Evolutionary conservation across 1,284 basidiomycete species (phyloP).

Genomic region (Moniliella sp.): DNA sequence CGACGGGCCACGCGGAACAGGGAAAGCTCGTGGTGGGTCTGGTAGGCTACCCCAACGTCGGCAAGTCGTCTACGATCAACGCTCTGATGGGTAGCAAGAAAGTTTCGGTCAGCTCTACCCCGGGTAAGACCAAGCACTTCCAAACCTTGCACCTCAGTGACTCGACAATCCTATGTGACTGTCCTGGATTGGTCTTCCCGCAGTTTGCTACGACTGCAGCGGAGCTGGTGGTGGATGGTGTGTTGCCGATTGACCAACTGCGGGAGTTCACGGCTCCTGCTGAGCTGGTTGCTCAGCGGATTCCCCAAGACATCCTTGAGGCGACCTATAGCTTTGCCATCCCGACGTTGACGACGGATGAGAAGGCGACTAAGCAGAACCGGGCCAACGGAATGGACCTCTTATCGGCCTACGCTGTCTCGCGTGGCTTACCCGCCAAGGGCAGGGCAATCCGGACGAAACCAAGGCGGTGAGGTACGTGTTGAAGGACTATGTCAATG

Average conservation of each 20-base stretch:
- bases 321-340: slow-evolving; percentile 70
- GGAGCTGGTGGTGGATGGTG: slow-evolving; percentile 84
- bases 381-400: too few relatives aligned
- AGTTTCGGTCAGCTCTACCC: slow-evolving; percentile 30
- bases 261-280: slow-evolving; percentile 75
- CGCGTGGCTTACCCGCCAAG: slow-evolving; percentile 70
- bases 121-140: slow-evolving; percentile 90
- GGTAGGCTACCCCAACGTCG: slow-evolving; percentile 45
- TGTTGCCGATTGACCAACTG: slow-evolving; percentile 92
- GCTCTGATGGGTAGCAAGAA: slow-evolving; percentile 31
- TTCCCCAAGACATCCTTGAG: slow-evolving; percentile 69
- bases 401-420: too few relatives aligned
- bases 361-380: too few relatives aligned
- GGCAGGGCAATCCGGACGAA: slow-evolving; percentile 91
- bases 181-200: slow-evolving; percentile 92
- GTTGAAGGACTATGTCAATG: slow-evolving; percentile 92
- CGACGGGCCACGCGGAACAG: slow-evolving; percentile 36
- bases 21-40: slow-evolving; percentile 44
- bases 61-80: slow-evolving; percentile 33
- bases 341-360: slow-evolving; percentile 56
- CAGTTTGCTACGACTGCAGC: slow-evolving; percentile 56
- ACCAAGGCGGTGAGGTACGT: slow-evolving; percentile 76
- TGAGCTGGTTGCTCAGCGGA: slow-evolving; percentile 54
- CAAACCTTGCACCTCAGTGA: slow-evolving; percentile 85
- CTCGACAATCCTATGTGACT: slow-evolving; percentile 79